A percentile compares a stretch with the other conserved stretches of the same genome.
Conservation (phyloP, 2,329 filamentous ascomycete genomes). For the Alternaria panax region DNA sequence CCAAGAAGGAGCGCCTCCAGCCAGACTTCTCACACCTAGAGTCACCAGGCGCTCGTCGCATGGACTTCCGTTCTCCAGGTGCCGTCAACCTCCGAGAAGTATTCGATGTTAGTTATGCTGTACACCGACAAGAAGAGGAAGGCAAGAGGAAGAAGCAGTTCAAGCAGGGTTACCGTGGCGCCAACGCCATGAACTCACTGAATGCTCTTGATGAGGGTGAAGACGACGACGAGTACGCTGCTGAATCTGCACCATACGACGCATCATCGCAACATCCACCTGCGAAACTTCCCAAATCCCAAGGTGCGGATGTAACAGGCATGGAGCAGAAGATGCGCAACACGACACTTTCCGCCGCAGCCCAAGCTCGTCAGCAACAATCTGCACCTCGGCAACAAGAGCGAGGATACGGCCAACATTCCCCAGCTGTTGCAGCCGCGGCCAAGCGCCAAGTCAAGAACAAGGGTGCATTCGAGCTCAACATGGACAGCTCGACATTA, state of each 20-base stretch:
- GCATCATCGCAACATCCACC: constrained; percentile 58
- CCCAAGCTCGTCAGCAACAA: constrained; percentile 64
- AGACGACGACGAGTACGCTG: constrained; percentile 71
- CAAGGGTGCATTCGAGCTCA: constrained; percentile 89
- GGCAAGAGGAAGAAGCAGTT: constrained; percentile 88
- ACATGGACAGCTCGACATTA: constrained; percentile 86
- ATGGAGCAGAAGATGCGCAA: constrained; percentile 89
- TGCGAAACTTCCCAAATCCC: constrained; percentile 72
- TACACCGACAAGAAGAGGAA: constrained; percentile 96
- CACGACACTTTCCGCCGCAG: constrained; percentile 74
- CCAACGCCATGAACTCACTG: constrained; percentile 69
- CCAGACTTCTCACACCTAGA: constrained; percentile 63
- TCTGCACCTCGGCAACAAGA: constrained; percentile 55
- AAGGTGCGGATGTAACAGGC: constrained; percentile 69
- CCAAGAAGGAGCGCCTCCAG: constrained; percentile 64
- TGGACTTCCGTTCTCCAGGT: constrained; percentile 94
- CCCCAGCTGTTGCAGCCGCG: constrained; percentile 80
- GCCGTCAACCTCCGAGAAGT: constrained; percentile 96
- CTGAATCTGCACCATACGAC: constrained; percentile 65
- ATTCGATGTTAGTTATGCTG: constrained; percentile 97
- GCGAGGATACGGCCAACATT: constrained; percentile 88
- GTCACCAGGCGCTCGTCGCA: constrained; percentile 71
- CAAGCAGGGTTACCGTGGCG: constrained; percentile 71
- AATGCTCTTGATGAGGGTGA: constrained; percentile 71
- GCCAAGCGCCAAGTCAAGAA: constrained; percentile 81